phyloP scores from a whole-genome alignment of 2,329 filamentous ascomycete species.

The Phialophora macrospora region DNA sequence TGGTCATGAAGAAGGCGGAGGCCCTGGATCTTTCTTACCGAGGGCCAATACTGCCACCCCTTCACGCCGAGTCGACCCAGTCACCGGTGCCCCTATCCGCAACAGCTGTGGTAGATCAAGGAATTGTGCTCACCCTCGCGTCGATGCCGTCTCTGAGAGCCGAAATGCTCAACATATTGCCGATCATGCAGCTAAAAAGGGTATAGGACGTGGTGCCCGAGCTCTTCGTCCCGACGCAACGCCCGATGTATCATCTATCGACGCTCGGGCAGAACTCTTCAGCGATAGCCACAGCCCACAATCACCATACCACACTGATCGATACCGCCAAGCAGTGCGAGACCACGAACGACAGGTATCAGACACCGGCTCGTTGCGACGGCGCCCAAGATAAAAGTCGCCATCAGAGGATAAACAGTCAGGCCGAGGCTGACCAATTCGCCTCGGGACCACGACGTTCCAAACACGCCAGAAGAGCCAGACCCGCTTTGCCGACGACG shows the following conservation, averaged over 20 bases:
- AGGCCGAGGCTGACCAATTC: not conserved
- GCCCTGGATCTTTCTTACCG: not conserved
- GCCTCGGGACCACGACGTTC: not conserved
- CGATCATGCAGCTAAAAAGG: not conserved
- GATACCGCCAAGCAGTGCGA: not conserved
- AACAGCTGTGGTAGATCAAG: not conserved
- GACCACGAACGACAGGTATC: not conserved
- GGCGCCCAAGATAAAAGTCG: not conserved
- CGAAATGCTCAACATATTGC: not conserved
- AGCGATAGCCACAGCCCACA: not conserved
- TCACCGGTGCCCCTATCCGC: not conserved
- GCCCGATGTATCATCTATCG: not conserved
- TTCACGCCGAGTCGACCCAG: not conserved
- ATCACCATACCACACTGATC: slow-evolving; percentile 8
- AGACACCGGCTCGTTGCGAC: not conserved
- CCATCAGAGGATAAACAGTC: not conserved
- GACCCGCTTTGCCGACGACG: not conserved
- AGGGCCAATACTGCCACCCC: not conserved
- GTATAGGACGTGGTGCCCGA: not conserved
- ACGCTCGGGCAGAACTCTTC: not conserved
- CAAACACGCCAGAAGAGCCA: not conserved
- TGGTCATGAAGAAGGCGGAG: not conserved
- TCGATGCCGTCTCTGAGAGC: not conserved
- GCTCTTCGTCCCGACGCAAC: not conserved
- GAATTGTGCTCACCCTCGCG: not conserved